Percentiles rank a stretch among this genome's conserved stretches.
phyloP scores from a whole-genome alignment of 2,329 filamentous ascomycete species.

The Xylaria sp. region DNA sequence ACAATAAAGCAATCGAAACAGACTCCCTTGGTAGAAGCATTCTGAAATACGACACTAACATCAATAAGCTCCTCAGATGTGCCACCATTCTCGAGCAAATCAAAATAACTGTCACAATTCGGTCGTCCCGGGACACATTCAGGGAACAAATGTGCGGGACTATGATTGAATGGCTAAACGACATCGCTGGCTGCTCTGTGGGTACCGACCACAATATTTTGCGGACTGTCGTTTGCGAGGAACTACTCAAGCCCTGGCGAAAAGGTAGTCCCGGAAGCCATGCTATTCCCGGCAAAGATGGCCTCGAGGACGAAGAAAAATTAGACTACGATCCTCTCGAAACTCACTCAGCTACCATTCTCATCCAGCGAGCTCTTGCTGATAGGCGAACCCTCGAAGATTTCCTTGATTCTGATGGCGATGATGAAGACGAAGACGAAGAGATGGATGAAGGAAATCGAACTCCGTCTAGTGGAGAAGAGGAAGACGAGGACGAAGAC shows the following conservation, averaged over 20 bases:
- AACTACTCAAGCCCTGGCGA: constrained; percentile 88
- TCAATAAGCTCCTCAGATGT: constrained; percentile 78
- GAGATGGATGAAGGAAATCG: constrained; percentile 53
- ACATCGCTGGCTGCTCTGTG: constrained; percentile 90
- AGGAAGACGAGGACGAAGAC: constrained; percentile 72
- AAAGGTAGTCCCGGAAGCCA: constrained; percentile 87
- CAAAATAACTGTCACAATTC: constrained; percentile 93
- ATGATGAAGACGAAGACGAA: constrained; percentile 62
- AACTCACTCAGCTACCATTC: constrained; percentile 47
- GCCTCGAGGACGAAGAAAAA: constrained; percentile 83
- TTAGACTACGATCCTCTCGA: constrained; percentile 61
- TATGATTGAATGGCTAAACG: constrained; percentile 94
- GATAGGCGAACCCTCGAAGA: constrained; percentile 49
- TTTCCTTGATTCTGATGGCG: constrained; percentile 57
- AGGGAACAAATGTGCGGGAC: constrained; percentile 99
- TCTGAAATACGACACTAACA: constrained; percentile 77
- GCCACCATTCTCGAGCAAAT: constrained; percentile 93
- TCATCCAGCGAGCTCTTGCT: constrained; percentile 53
- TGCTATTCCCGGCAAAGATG: constrained; percentile 78
- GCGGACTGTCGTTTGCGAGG: constrained; percentile 85
- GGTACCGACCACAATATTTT: constrained; percentile 83
- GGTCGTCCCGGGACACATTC: constrained; percentile 94
- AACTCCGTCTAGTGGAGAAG: constrained; percentile 54
- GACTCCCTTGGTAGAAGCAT: constrained; percentile 90
- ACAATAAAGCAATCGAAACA: constrained; percentile 84